Evolutionary conservation across 1,284 basidiomycete species (phyloP).

Genomic region (Xerocomus amazonicus): DNA sequence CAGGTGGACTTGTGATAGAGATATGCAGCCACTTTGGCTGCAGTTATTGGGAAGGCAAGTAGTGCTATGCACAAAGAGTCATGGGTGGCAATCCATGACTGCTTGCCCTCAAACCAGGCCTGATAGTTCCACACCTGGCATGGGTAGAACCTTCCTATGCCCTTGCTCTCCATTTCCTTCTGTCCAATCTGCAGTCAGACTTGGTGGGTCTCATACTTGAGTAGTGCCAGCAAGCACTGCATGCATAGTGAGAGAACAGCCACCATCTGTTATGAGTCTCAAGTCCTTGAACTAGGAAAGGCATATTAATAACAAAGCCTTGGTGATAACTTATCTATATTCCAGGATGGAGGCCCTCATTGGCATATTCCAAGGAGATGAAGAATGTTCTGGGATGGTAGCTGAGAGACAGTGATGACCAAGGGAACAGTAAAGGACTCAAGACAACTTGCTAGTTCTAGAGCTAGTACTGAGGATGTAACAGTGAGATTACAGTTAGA

Average conservation of each 20-base stretch:
- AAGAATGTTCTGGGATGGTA: too few relatives aligned
- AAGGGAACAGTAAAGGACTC: too few relatives aligned
- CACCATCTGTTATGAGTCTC: too few relatives aligned
- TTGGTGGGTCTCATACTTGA: not conserved
- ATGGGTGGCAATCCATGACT: not conserved
- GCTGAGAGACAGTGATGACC: too few relatives aligned
- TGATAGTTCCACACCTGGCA: constrained; percentile 6
- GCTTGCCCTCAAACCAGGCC: constrained; percentile 4
- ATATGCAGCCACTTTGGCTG: constrained; percentile 21
- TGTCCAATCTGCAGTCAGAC: not conserved
- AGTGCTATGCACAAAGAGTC: not conserved
- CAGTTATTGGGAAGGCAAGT: constrained; percentile 7
- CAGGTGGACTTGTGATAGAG: constrained; percentile 18
- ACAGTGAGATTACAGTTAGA: too few relatives aligned
- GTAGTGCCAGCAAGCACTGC: not conserved
- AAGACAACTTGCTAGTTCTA: too few relatives aligned
- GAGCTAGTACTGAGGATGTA: too few relatives aligned
- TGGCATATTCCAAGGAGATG: too few relatives aligned
- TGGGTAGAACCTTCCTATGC: constrained; percentile 2
- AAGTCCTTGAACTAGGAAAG: too few relatives aligned
- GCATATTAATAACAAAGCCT: too few relatives aligned
- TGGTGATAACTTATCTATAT: too few relatives aligned
- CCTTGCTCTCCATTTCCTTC: constrained; percentile 8
- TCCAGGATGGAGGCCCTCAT: too few relatives aligned
- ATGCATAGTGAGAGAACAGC: not conserved